Conservation (phyloP, 768 basidiomycete genomes). For the Russula lepida region DNA sequence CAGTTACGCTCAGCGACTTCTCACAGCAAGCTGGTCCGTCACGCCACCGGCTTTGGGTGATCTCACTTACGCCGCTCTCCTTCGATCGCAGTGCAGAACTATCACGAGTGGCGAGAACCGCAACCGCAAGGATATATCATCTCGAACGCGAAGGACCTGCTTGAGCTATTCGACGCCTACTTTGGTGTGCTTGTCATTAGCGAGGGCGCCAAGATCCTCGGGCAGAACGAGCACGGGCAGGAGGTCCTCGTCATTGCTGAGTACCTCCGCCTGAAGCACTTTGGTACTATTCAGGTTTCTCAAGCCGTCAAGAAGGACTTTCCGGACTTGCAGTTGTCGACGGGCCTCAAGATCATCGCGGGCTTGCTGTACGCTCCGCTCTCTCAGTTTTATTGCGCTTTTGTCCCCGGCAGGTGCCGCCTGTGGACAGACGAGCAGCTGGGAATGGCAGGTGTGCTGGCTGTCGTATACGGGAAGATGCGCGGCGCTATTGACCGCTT, state of each 20-base stretch:
- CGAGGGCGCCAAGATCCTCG: not conserved
- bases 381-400: not conserved
- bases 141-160: not conserved
- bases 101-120: not conserved
- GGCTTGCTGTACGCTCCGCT: constrained; percentile 28
- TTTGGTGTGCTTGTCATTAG: not conserved
- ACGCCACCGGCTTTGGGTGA: not conserved
- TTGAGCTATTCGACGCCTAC: not conserved
- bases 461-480: constrained; percentile 71
- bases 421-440: constrained; percentile 78
- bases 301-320: not conserved
- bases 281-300: not conserved
- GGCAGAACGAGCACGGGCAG: not conserved
- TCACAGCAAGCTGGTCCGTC: constrained; percentile 65
- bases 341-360: constrained; percentile 8
- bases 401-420: constrained; percentile 54
- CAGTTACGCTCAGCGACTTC: constrained; percentile 66
- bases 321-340: not conserved
- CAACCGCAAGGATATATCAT: not conserved
- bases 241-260: not conserved
- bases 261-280: not conserved
- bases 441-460: constrained; percentile 72
- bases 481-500: not conserved
- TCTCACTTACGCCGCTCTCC: not conserved
- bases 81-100: not conserved